Evolutionary conservation across 176 grass and related monocot species (phyloP), one percentile per base, ranked within the genome.

Genomic region (Lolium rigidum): DNA sequence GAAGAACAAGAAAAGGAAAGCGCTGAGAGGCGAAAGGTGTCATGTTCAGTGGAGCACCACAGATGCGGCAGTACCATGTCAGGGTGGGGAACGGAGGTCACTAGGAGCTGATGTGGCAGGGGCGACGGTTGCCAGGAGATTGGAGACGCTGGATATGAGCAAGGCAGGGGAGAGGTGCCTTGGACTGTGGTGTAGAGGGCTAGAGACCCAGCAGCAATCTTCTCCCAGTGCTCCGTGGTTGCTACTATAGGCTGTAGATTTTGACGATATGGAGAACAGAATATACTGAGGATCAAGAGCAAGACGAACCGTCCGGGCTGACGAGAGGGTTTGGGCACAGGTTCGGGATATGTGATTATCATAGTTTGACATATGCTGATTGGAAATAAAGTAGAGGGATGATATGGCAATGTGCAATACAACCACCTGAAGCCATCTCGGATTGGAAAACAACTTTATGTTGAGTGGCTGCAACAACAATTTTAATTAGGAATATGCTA

Each of bases 361-460:
- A 46, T 71, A 46, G n/a, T 21, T 71, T n/a, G 39, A 46, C 39
- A 71, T 71, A 39, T 71, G 69, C 18, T 46, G 18, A 22, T 71
- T 6, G 24, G 26, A 35, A 25, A 28, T 7, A 16, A 58, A 43
- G 41, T 43, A 43, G 41, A 43, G 41, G 41, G 41, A 43, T 43
- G 41, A 43, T 7, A 43, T 43, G 4, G 6, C 18, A 58, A 58
- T 58, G 55, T 58, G 55, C 18, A 9, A n/a, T 58, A 31, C 1
- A 66, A 66, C 14, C 69, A 71, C 10, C 68, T 71, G 39, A 71
- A 13, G 69, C 37, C 20, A 71, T 71, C 39, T 46, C 43, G 11
- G 69, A 71, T 21, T 11, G 69, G 39, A 18, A 43, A 71, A 46
- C 69, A 71, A n/a, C 44, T n/a, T n/a, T 71, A 71, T 22, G n/a